Conservation (phyloP, 2,329 filamentous ascomycete genomes). For the Talaromyces piceae region DNA sequence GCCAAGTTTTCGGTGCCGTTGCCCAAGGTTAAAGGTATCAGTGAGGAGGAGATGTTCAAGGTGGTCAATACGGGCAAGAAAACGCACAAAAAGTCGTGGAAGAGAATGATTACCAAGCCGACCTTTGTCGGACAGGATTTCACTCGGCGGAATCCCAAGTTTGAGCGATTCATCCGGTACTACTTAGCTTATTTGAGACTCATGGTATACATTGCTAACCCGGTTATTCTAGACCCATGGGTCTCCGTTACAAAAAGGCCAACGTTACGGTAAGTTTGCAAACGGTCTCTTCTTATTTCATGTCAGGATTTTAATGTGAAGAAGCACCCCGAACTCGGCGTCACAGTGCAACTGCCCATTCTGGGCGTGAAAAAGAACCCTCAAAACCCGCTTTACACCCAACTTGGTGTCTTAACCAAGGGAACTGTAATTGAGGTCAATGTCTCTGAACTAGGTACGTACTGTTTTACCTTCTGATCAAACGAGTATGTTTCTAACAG, state of each 20-base stretch:
- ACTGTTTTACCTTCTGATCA: too few relatives aligned
- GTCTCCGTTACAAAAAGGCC: slow-evolving; percentile 71
- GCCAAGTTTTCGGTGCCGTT: slow-evolving; percentile 87
- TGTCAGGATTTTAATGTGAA: background rate
- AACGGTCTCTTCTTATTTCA: too few relatives aligned
- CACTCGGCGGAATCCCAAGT: slow-evolving; percentile 77
- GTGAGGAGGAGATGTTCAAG: slow-evolving; percentile 96
- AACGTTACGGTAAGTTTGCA: slow-evolving; percentile 45
- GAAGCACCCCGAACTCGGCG: slow-evolving; percentile 65
- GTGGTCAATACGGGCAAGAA: slow-evolving; percentile 96
- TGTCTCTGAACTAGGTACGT: slow-evolving; percentile 62
- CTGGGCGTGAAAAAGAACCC: slow-evolving; percentile 77
- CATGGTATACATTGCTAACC: background rate
- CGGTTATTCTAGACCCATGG: slow-evolving; percentile 48
- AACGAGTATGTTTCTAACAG: background rate
- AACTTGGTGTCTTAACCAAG: slow-evolving; percentile 81
- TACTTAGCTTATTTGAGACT: background rate
- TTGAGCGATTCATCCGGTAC: slow-evolving; percentile 58
- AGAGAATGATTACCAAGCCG: slow-evolving; percentile 64
- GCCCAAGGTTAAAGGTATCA: slow-evolving; percentile 88
- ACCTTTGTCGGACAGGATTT: slow-evolving; percentile 91
- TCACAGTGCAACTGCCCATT: slow-evolving; percentile 82
- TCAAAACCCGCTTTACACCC: slow-evolving; percentile 83
- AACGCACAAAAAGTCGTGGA: slow-evolving; percentile 70
- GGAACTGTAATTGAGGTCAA: slow-evolving; percentile 87